Conservation (phyloP, 768 basidiomycete genomes). For the Leccinum obscurum region DNA sequence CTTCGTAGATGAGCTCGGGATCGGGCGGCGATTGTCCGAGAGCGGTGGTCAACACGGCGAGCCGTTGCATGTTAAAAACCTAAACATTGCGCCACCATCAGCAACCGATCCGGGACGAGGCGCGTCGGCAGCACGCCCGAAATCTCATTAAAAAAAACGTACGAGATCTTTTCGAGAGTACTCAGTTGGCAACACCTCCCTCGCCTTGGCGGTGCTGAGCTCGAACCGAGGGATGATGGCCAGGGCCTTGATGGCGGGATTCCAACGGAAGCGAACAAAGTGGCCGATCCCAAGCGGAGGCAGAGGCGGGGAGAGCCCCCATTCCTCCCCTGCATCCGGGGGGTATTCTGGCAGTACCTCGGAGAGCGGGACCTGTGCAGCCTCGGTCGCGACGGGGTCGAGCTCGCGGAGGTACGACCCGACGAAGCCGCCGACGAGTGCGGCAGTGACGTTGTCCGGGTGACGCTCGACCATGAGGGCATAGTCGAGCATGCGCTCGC, state of each 20-base stretch:
- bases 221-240: constrained; percentile 96
- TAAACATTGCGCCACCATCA: constrained; percentile 30
- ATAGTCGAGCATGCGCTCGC: constrained; percentile 83
- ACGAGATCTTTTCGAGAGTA: constrained; percentile 94
- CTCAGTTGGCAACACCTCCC: constrained; percentile 78
- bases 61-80: constrained; percentile 97
- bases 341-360: constrained; percentile 98
- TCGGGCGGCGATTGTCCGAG: constrained; percentile 89
- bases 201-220: constrained; percentile 92
- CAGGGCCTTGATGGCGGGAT: constrained; percentile 80
- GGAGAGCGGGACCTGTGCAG: constrained; percentile 88
- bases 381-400: constrained; percentile 74
- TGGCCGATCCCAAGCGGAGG: constrained; percentile 93
- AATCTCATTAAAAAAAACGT: constrained; percentile 7
- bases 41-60: constrained; percentile 95
- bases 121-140: background rate
- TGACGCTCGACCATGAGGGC: constrained; percentile 99
- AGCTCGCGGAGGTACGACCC: constrained; percentile 94
- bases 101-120: background rate
- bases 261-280: constrained; percentile 89
- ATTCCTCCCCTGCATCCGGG: constrained; percentile 84
- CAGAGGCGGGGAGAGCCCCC: constrained; percentile 86
- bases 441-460: constrained; percentile 98
- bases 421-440: constrained; percentile 94
- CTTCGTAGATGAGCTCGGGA: constrained; percentile 95